Evolutionary conservation across 495 filamentous ascomycete genomes (phyloP), one percentile per base, ranked within the genome.

Genomic region (Chaetomium cochliodes): DNA sequence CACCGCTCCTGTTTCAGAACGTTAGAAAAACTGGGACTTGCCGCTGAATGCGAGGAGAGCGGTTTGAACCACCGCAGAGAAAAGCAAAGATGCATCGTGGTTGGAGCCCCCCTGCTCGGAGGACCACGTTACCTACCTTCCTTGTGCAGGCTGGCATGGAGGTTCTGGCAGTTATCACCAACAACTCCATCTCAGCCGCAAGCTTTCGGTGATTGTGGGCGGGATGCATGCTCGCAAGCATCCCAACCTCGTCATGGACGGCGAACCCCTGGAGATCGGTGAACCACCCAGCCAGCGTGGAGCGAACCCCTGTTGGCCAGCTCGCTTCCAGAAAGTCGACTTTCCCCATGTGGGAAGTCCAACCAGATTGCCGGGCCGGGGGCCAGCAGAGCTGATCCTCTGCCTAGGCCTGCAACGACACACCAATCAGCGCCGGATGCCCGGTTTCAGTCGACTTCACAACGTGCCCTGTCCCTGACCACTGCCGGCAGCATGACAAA

Each of bases 351-450:
- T 62, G 42, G 62, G 23, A 58, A 58, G 39, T 49, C 61, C 62
- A 68, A 65, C 66, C 66, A 68, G 54, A 68, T 44, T 63, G 59
- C 28, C 59, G 66, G 66, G 66, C 63, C 63, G 55, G 58, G 58
- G 58, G 30, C 7, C 37, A 37, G 15, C 20, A 54, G 25, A 51
- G 57, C 51, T 62, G 57, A 58, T 50, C 52, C 33, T 56, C 30
- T 53, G 66, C 58, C 39, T 33, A 53, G 42, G 20, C n/a, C 49
- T 42, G 42, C 42, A 64, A 22, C 18, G 37, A 13, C 15, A 2
- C 8, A 39, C 61, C 61, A 63, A 63, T 63, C 52, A 63, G 22
- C 28, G n/a, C 16, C 5, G 16, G 49, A 22, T 54, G 37, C 12
- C 28, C 20, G 6, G 47, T 39, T 52, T 61, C 59, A 52, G 22